phyloP scores from a whole-genome alignment of 768 basidiomycete species.

The Candolleomyces eurysporus region DNA sequence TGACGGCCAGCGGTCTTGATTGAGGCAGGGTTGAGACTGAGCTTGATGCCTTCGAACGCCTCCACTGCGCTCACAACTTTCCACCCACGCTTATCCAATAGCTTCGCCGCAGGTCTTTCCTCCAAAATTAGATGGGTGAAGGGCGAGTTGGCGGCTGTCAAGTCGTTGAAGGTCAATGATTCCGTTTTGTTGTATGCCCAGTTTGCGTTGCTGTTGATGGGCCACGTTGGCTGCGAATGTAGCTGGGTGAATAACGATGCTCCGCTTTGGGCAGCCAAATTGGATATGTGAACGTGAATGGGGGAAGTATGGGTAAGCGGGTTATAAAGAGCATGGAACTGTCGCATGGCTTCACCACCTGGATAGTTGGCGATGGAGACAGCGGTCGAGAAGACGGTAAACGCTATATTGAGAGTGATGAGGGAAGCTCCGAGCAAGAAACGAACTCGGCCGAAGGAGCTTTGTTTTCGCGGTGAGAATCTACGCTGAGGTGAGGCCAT shows the following conservation, averaged over 20 bases:
- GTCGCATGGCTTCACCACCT: constrained; percentile 71
- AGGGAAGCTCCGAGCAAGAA: constrained; percentile 45
- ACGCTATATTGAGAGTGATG: constrained; percentile 50
- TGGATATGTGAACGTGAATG: constrained; percentile 72
- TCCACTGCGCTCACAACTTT: constrained; percentile 38
- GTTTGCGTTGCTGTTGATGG: constrained; percentile 9
- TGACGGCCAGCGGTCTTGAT: neutral
- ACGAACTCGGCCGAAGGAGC: constrained; percentile 41
- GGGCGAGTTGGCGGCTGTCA: constrained; percentile 33
- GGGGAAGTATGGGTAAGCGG: constrained; percentile 4
- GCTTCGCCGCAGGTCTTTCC: constrained; percentile 22
- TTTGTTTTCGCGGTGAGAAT: constrained; percentile 46
- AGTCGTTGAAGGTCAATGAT: constrained; percentile 38
- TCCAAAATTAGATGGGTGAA: constrained; percentile 71
- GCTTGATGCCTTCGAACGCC: constrained; percentile 34
- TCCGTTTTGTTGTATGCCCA: constrained; percentile 90
- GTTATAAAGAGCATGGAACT: constrained; percentile 46
- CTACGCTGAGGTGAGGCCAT: constrained; percentile 24
- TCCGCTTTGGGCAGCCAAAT: constrained; percentile 87
- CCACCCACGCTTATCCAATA: constrained; percentile 34
- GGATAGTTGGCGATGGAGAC: constrained; percentile 84
- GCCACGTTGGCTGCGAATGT: constrained; percentile 53
- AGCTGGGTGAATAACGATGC: constrained; percentile 84
- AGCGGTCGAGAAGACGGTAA: constrained; percentile 50
- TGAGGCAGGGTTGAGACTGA: neutral